Evolutionary conservation across 148 eudicot species (phyloP).

Genomic region (Rhododendron griersonianum): DNA sequence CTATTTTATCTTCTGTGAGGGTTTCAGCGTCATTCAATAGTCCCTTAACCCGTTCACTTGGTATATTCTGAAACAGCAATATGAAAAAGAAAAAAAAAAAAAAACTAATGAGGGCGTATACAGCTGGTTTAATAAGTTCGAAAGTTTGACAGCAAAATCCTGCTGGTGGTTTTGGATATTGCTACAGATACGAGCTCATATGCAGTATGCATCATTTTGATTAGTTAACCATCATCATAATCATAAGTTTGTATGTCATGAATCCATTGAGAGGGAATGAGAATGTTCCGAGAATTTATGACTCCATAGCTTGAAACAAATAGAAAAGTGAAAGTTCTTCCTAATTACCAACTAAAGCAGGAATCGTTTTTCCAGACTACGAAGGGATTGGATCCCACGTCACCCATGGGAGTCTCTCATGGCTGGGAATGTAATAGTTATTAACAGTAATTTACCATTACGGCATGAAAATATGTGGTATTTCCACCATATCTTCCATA

Average conservation of each 20-base stretch:
- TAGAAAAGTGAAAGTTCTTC: neutral
- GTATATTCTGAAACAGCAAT: conserved; percentile 11
- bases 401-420: neutral
- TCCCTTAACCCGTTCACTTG: conserved; percentile 23
- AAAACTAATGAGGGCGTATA: neutral
- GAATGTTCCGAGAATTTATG: neutral
- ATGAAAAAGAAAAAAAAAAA: neutral
- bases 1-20: conserved; percentile 43
- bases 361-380: neutral
- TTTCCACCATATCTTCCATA: neutral
- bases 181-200: neutral
- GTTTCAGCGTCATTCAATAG: conserved; percentile 24
- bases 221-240: neutral
- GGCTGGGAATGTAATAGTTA: neutral
- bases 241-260: neutral
- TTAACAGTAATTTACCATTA: no score
- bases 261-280: neutral
- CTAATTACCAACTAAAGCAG: neutral
- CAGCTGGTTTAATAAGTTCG: neutral
- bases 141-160: neutral
- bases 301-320: neutral
- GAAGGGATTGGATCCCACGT: neutral
- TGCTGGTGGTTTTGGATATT: neutral
- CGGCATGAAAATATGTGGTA: neutral
- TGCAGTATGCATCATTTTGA: neutral